phyloP scores from a whole-genome alignment of 441 rosid species.

The Croton laevigatus region DNA sequence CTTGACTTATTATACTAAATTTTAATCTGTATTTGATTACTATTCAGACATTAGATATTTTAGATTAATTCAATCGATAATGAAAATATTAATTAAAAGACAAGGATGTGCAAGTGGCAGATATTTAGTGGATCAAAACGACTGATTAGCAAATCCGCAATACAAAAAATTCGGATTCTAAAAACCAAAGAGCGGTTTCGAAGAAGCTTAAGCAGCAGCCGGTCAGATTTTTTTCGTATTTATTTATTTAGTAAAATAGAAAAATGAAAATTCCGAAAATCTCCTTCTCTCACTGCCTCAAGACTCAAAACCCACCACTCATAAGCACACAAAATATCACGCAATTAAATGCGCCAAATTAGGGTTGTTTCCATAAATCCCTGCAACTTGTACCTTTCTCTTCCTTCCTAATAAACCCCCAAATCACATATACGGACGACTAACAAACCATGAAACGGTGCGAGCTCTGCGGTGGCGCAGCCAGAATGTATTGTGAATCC shows the following conservation, averaged over 20 bases:
- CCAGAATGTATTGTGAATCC: conserved; percentile 75
- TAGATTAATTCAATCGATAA: neutral
- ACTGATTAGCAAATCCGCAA: neutral
- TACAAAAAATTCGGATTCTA: neutral
- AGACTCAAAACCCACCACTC: conserved; percentile 8
- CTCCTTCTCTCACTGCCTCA: neutral
- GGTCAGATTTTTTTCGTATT: neutral
- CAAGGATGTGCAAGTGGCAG: neutral
- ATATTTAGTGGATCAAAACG: neutral
- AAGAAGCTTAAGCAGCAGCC: conserved; percentile 5
- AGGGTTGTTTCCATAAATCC: conserved; percentile 20
- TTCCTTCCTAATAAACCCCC: neutral
- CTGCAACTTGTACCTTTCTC: neutral
- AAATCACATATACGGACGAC: neutral
- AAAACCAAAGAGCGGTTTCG: neutral
- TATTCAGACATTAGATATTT: too few relatives aligned
- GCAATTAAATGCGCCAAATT: conserved; percentile 21
- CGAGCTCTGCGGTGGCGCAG: conserved; percentile 61
- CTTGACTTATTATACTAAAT: too few relatives aligned
- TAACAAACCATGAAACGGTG: conserved; percentile 50
- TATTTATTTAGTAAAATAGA: neutral
- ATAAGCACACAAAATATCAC: conserved; percentile 18
- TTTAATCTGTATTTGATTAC: too few relatives aligned
- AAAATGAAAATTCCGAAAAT: neutral
- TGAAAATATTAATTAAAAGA: neutral